Conservation (phyloP, 2,329 filamentous ascomycete genomes). For the Microcera coccophila region DNA sequence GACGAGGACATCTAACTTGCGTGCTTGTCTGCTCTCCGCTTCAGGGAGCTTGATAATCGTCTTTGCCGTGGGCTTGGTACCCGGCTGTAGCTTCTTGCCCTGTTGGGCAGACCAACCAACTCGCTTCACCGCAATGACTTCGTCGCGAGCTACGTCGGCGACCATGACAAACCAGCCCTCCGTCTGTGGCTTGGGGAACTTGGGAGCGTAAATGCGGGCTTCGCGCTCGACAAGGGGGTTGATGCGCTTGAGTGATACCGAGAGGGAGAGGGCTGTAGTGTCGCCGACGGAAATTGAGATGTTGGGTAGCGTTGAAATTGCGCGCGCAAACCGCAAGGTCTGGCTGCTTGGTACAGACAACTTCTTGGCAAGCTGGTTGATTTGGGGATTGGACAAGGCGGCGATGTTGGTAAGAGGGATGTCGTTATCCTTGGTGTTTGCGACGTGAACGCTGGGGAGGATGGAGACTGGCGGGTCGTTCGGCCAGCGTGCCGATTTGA, state of each 20-base stretch:
- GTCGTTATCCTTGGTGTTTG: conserved; percentile 38
- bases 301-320: conserved; percentile 64
- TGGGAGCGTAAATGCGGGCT: conserved; percentile 76
- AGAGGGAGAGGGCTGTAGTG: conserved; percentile 60
- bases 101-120: conserved; percentile 61
- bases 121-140: conserved; percentile 82
- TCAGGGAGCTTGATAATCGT: conserved; percentile 60
- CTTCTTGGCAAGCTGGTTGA: conserved; percentile 44
- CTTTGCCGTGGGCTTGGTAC: conserved; percentile 49
- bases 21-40: conserved; percentile 40
- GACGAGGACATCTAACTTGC: conserved; percentile 69
- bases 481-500: conserved; percentile 92
- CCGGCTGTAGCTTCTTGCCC: conserved; percentile 34
- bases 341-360: conserved; percentile 47
- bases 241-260: conserved; percentile 59
- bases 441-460: conserved; percentile 64
- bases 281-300: conserved; percentile 59
- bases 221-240: conserved; percentile 65
- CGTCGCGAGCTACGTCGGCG: conserved; percentile 62
- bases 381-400: conserved; percentile 32
- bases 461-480: conserved; percentile 75
- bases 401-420: conserved; percentile 43
- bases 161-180: conserved; percentile 90
- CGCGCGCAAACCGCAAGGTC: conserved; percentile 52
- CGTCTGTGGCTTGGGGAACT: conserved; percentile 89